Percentiles rank a stretch among this genome's conserved stretches.
Conservation (phyloP, 176 grass and related monocot genomes). For the Ananas comosus region DNA sequence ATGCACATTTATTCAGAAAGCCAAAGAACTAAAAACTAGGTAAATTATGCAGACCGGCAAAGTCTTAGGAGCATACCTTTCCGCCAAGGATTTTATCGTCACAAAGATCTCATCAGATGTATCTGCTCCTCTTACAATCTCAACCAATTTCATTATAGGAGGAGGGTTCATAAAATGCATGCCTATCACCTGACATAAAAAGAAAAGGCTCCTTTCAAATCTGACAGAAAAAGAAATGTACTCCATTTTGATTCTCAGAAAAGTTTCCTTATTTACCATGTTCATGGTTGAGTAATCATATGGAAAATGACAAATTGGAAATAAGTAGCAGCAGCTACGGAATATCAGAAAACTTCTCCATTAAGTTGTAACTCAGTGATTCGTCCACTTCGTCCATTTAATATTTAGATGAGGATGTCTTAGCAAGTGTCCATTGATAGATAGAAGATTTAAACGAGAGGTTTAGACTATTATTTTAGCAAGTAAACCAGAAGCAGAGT, state of each 20-base stretch:
- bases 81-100: constrained; percentile 61
- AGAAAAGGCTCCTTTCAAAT: neutral
- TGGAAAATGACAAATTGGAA: neutral
- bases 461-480: too few species aligned
- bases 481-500: too few species aligned
- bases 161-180: constrained; percentile 98
- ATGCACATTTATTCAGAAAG: too few species aligned
- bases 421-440: neutral
- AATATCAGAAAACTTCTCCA: too few species aligned
- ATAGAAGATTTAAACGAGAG: too few species aligned
- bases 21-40: too few species aligned
- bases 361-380: neutral
- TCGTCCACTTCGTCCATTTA: neutral
- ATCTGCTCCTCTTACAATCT: constrained; percentile 86
- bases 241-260: too few species aligned
- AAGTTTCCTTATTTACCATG: neutral
- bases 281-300: neutral
- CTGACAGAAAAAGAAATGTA: too few species aligned
- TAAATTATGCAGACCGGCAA: neutral
- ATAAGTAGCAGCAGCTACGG: neutral
- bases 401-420: neutral
- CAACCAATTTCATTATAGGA: constrained; percentile 89
- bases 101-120: constrained; percentile 68
- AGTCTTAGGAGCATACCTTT: constrained; percentile 32
- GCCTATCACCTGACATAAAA: constrained; percentile 59